These are phyloP conservation scores for Collybia sordida DNA, from an alignment of 768 basidiomycete species.

Conservation along the genomic window DNA sequence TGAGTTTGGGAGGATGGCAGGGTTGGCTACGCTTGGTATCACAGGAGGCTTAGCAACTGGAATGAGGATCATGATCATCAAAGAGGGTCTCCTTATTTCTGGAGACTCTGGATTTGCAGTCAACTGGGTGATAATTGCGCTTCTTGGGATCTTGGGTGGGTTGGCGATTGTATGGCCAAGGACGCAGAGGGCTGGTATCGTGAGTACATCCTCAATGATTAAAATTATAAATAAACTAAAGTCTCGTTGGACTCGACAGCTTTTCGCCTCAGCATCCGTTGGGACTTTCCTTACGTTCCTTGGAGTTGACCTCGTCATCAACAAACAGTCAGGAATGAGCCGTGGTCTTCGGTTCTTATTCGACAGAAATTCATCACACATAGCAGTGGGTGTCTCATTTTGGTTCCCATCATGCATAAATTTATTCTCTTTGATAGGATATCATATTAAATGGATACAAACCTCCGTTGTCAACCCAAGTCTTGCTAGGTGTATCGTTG, in stretches of 20 bases:
- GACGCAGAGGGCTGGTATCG: conserved; percentile 48
- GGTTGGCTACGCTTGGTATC: conserved; percentile 45
- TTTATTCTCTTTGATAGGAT: conserved; percentile 33
- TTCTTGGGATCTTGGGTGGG: conserved; percentile 42
- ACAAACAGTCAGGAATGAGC: conserved; percentile 63
- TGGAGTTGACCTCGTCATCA: conserved; percentile 54
- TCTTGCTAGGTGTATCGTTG: conserved; percentile 54
- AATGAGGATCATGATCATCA: conserved; percentile 51
- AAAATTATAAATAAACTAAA: neutral
- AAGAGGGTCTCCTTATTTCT: conserved; percentile 47
- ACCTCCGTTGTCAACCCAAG: conserved; percentile 47
- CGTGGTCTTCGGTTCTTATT: conserved; percentile 61
- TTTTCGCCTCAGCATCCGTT: conserved; percentile 50
- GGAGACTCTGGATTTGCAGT: conserved; percentile 27
- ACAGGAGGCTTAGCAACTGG: conserved; percentile 59
- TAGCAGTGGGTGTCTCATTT: conserved; percentile 37
- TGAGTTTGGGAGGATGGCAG: conserved; percentile 46
- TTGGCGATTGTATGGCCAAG: conserved; percentile 35
- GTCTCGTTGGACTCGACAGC: conserved; percentile 21
- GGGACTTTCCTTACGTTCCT: conserved; percentile 62
- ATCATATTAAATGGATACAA: conserved; percentile 46
- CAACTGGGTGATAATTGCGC: conserved; percentile 55
- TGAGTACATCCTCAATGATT: conserved; percentile 27
- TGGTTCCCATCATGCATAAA: neutral
- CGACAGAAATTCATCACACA: conserved; percentile 60